phyloP scores from a whole-genome alignment of 257 asterid genomes.

The Solanum bulbocastanum region DNA sequence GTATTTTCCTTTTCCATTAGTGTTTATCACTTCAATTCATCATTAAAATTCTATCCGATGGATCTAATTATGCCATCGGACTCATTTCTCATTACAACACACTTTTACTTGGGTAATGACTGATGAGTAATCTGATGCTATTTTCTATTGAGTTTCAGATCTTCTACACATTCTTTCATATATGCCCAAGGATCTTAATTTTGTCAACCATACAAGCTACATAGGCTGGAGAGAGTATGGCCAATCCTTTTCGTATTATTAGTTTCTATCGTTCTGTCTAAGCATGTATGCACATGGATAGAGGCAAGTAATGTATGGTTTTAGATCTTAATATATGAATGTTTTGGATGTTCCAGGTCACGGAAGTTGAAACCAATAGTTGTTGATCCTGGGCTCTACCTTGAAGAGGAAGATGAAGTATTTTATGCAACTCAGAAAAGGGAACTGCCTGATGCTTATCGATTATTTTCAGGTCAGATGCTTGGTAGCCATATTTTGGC shows the following conservation, averaged over 20 bases:
- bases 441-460: constrained; percentile 73
- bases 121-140: background rate
- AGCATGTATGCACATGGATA: background rate
- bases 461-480: constrained; percentile 57
- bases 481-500: background rate
- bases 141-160: constrained; percentile 46
- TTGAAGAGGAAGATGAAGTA: constrained; percentile 47
- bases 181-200: constrained; percentile 81
- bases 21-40: background rate
- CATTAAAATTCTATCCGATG: background rate
- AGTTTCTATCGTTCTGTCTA: background rate
- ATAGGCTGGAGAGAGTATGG: constrained; percentile 97
- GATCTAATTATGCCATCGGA: background rate
- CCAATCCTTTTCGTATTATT: constrained; percentile 2
- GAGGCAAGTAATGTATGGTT: background rate
- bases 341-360: constrained; percentile 35
- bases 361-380: constrained; percentile 74
- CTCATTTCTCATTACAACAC: background rate
- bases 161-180: constrained; percentile 87
- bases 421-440: constrained; percentile 82
- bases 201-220: constrained; percentile 83
- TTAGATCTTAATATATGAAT: background rate
- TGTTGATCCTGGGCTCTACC: constrained; percentile 81
- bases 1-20: background rate
- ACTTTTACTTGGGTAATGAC: background rate